These are phyloP conservation scores for Breynia disticha DNA, from an alignment of 441 rosid species.

Conservation along the genomic window DNA sequence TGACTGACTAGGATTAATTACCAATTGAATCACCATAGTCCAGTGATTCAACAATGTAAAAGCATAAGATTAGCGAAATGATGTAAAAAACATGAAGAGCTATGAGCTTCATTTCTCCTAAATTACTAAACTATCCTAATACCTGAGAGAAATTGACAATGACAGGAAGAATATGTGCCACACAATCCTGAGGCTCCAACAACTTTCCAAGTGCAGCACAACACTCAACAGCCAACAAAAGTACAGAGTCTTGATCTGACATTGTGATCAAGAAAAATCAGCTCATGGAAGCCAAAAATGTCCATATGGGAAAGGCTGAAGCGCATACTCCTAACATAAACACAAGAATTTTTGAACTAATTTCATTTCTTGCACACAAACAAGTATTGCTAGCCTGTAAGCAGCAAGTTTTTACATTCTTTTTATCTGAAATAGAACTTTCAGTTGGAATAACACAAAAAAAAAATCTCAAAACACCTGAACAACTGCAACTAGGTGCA, in stretches of 20 bases:
- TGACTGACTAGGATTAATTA: too few species aligned
- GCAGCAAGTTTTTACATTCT: too few species aligned
- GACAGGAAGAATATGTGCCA: constrained; percentile 74
- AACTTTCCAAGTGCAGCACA: constrained; percentile 88
- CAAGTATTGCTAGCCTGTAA: too few species aligned
- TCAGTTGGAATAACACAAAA: too few species aligned
- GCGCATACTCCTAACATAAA: not conserved
- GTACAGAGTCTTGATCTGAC: constrained; percentile 94
- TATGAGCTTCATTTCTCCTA: not conserved
- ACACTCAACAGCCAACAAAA: constrained; percentile 90
- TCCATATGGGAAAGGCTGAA: not conserved
- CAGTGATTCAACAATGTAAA: too few species aligned
- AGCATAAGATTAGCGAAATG: too few species aligned
- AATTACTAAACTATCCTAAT: constrained; percentile 1
- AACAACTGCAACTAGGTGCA: too few species aligned
- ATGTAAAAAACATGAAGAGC: too few species aligned
- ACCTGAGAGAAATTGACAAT: constrained; percentile 92
- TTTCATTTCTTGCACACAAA: too few species aligned
- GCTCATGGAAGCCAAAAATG: constrained; percentile 3
- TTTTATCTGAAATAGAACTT: too few species aligned
- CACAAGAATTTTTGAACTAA: not conserved
- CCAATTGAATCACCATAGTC: too few species aligned
- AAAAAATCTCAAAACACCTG: too few species aligned
- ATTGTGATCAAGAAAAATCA: not conserved
- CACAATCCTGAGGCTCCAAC: constrained; percentile 80